Evolutionary conservation across 1,284 basidiomycete species (phyloP).

Genomic region (Polyporus tsugae): DNA sequence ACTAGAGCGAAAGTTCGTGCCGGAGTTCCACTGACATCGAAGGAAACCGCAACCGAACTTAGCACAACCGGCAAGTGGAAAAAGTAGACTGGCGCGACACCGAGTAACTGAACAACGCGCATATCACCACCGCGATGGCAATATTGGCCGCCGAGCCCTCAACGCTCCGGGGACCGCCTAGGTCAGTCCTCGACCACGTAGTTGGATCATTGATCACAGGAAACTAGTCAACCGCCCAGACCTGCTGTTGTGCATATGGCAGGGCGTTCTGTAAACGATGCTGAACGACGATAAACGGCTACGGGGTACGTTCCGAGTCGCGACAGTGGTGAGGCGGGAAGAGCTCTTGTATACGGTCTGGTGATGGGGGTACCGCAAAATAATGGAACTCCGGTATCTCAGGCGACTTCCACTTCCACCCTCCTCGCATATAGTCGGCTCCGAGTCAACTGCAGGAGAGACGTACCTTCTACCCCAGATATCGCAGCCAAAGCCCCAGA

Average conservation of each 20-base stretch:
- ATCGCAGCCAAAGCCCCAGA: slow-evolving; percentile 71
- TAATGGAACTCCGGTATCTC: background rate
- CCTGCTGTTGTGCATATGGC: no score
- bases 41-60: background rate
- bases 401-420: background rate
- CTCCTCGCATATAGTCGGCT: background rate
- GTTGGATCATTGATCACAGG: no score
- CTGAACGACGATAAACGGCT: no score
- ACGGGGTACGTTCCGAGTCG: background rate
- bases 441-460: slow-evolving; percentile 11
- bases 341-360: background rate
- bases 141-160: no score
- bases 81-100: no score
- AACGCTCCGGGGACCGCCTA: no score
- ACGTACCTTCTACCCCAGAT: slow-evolving; percentile 66
- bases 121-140: no score
- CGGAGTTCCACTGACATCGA: background rate
- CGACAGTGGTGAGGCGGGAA: slow-evolving; percentile 28
- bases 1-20: background rate
- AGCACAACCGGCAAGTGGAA: background rate
- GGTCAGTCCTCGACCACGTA: no score
- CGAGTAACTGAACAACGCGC: no score
- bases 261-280: no score
- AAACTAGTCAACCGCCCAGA: no score
- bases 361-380: background rate